These are phyloP conservation scores for Diaporthe vexans DNA, from an alignment of 2,329 filamentous ascomycete species.

Conservation along the genomic window DNA sequence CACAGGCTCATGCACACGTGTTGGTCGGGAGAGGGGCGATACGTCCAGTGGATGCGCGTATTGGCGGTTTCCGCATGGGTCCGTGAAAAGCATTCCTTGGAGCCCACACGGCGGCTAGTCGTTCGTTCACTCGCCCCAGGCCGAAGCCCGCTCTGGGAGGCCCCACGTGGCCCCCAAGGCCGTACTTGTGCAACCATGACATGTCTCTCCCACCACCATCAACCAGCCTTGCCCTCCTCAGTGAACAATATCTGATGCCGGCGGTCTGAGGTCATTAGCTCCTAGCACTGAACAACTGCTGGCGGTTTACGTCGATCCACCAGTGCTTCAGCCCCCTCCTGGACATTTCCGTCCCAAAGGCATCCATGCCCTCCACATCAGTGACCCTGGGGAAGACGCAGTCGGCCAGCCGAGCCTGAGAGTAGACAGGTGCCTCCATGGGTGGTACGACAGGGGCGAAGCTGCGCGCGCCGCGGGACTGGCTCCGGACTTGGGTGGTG, in stretches of 20 bases:
- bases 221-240: neutral
- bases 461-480: too few species aligned
- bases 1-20: neutral
- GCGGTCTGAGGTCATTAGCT: neutral
- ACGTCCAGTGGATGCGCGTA: neutral
- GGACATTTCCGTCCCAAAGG: neutral
- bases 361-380: neutral
- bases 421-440: neutral
- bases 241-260: neutral
- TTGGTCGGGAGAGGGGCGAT: too few species aligned
- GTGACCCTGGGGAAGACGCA: neutral
- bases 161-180: slow-evolving; percentile 1
- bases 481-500: neutral
- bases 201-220: neutral
- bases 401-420: neutral
- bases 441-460: too few species aligned
- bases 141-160: neutral
- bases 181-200: neutral
- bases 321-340: neutral
- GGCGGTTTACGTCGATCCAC: neutral
- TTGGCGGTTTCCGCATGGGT: neutral
- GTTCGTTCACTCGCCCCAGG: too few species aligned
- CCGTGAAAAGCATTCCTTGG: neutral
- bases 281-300: slow-evolving; percentile 2
- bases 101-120: neutral